A percentile compares a stretch with the other conserved stretches of the same genome.
These are phyloP conservation scores for Sclerotinia glacialis DNA, from an alignment of 2,329 filamentous ascomycete species.

Conservation along the genomic window DNA sequence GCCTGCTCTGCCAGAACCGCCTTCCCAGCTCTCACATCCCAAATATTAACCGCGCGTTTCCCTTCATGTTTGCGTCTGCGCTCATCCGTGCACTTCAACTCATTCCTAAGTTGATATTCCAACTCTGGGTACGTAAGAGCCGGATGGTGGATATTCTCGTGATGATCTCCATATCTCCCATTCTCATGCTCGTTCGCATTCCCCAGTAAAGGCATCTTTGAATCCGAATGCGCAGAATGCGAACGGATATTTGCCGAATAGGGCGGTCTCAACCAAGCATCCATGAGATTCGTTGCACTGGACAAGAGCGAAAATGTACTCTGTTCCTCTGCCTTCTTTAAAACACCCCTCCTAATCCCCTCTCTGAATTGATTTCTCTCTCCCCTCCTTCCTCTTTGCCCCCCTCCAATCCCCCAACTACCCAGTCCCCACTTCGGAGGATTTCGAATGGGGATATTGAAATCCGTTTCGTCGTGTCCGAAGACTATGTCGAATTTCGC, in stretches of 20 bases:
- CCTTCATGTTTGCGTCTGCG: conserved; percentile 16
- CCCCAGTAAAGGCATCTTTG: neutral
- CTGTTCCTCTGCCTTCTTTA: neutral
- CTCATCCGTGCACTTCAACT: conserved; percentile 12
- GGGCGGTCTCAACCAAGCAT: conserved; percentile 9
- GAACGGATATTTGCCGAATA: neutral
- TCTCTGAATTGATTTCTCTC: conserved; percentile 11
- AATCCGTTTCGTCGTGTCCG: conserved; percentile 21
- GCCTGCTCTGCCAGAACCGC: conserved; percentile 11
- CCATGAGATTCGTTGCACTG: conserved; percentile 10
- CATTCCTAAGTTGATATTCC: conserved; percentile 10
- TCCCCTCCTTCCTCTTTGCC: neutral
- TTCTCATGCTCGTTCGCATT: neutral
- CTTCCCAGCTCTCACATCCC: conserved; percentile 15
- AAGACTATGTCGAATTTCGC: conserved; percentile 16
- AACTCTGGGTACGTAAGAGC: conserved; percentile 7
- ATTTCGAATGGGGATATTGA: conserved; percentile 7
- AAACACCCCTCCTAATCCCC: conserved; percentile 4
- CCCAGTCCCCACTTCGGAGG: conserved; percentile 2
- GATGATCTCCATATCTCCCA: neutral
- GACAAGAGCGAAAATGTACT: conserved; percentile 2
- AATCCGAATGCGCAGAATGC: neutral
- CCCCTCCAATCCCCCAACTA: conserved; percentile 1
- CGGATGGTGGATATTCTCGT: neutral
- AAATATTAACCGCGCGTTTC: conserved; percentile 15